These are phyloP conservation scores for Gossypium aridum DNA, from an alignment of 441 rosid species.

Conservation along the genomic window DNA sequence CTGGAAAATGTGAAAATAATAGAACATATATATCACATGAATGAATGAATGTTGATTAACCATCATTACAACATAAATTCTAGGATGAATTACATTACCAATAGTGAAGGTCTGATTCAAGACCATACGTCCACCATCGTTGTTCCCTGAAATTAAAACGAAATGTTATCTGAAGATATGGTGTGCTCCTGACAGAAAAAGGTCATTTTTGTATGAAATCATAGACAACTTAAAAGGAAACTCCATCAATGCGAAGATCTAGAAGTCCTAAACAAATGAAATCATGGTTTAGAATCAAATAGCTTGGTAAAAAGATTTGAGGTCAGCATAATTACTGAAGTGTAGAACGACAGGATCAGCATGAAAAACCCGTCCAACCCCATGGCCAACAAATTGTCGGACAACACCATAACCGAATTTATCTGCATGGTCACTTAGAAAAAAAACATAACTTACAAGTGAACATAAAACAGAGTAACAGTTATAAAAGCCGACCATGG, in stretches of 20 bases:
- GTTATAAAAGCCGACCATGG: background rate
- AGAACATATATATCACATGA: background rate
- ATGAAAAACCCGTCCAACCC: constrained; percentile 82
- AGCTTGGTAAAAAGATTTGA: background rate
- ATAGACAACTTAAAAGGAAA: background rate
- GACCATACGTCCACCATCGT: constrained; percentile 58
- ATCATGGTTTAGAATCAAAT: constrained; percentile 7
- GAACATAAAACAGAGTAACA: background rate
- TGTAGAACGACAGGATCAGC: constrained; percentile 85
- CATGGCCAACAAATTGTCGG: constrained; percentile 81
- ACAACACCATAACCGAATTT: constrained; percentile 74
- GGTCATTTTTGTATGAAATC: background rate
- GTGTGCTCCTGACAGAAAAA: background rate
- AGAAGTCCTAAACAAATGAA: background rate
- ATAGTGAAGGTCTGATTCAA: constrained; percentile 91
- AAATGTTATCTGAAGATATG: background rate
- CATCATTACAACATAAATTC: background rate
- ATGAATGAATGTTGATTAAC: background rate
- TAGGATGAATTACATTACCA: constrained; percentile 29
- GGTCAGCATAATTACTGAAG: constrained; percentile 43
- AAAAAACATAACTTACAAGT: background rate
- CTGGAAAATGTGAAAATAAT: constrained; percentile 25
- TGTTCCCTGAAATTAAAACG: constrained; percentile 51
- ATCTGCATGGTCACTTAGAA: constrained; percentile 75
- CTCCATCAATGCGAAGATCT: background rate